Percentiles rank a stretch among this genome's conserved stretches.
Conservation (phyloP, 202 grass and related monocot genomes). For the Panicum virgatum region DNA sequence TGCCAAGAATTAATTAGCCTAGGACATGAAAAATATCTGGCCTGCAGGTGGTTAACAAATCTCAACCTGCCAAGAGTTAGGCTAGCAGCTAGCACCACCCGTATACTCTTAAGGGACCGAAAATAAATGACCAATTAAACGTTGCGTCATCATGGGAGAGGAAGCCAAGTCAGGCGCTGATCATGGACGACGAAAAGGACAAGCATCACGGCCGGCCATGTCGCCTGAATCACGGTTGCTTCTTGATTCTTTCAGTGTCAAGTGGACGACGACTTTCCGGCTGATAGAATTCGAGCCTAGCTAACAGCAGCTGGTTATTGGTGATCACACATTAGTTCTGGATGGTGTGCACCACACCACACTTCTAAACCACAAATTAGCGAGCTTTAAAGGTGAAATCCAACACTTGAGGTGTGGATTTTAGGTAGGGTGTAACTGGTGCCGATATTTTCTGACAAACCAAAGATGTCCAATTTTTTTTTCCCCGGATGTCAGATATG, state of each 20-base stretch:
- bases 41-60: background rate
- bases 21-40: conserved; percentile 16
- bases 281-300: background rate
- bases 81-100: background rate
- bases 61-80: background rate
- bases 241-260: background rate
- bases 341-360: background rate
- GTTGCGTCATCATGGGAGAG: background rate
- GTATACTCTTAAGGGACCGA: background rate
- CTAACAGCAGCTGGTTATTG: background rate
- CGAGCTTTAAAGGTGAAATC: background rate
- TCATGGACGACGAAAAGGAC: background rate
- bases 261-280: background rate
- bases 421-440: too few relatives aligned
- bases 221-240: background rate
- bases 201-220: background rate
- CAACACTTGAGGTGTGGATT: background rate
- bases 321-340: background rate
- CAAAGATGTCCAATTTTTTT: too few relatives aligned
- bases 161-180: background rate
- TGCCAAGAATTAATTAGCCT: background rate
- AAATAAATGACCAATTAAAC: background rate
- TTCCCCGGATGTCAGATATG: too few relatives aligned
- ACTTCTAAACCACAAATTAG: background rate
- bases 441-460: too few relatives aligned